Evolutionary conservation across 257 asterid genomes (phyloP), one percentile per base, ranked within the genome.

Genomic region (Solanum habrochaites): DNA sequence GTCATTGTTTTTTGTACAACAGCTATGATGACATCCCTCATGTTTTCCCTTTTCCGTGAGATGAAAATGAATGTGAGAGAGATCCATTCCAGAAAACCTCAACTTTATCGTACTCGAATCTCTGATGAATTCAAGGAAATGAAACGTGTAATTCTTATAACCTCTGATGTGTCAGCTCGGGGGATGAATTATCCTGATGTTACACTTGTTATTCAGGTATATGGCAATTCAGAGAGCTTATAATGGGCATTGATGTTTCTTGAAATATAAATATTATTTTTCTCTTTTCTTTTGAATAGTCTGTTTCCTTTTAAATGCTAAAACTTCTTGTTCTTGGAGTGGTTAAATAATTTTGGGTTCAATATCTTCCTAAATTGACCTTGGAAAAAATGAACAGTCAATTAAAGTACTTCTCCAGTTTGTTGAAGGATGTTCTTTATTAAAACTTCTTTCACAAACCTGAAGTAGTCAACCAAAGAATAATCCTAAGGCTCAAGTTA

Each of bases 101-200:
- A 93, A 77, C 92, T 94, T 77, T 92, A 93, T 82, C 94, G 98
- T 58, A 91, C 97, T 86, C 93, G 98, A 83, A 90, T 94, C 74
- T 93, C 96, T n/a, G 92, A 93, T 31, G 98, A 97, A 91, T 97
- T 97, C 89, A 97, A 93, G 93, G 98, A 89, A 47, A 93, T 96
- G 37, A 95, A 93, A 89, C 90, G 95, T 73, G 86, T 88, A 91
- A 88, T 94, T 90, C 93, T 97, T 86, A 88, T 95, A 67, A 90
- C 95, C 69, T 95, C 99, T 42, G 98, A 95, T 88, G 95, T 94
- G 84, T 94, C 98, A 43, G 89, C 98, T 82, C 95, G 98, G 45
- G 99, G 99, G 72, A 86, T 97, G 92, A 91, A 95, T 93, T 97
- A 97, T 92, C 98, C 98, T 83, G 96, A 95, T 90, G 97, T 97